Evolutionary conservation across 208 protist genomes (phyloP).

Genomic region (Trypanosoma lewisi): DNA sequence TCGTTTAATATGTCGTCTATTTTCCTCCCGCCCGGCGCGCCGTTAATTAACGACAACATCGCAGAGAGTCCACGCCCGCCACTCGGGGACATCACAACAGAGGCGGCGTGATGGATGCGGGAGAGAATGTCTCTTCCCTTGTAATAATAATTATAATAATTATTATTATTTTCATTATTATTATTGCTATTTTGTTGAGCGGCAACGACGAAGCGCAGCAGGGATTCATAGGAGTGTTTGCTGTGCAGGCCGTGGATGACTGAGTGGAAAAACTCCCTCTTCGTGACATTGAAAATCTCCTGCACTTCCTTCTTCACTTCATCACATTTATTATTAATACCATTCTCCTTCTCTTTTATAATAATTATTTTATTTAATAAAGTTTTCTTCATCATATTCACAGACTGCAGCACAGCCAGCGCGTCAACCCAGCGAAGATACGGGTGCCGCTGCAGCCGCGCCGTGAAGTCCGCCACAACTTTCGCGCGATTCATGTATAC

Average conservation of each 20-base stretch:
- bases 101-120: constrained; percentile 29
- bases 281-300: constrained; percentile 7
- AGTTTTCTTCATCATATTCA: neutral
- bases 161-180: too few species aligned
- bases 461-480: constrained; percentile 9
- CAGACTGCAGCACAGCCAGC: constrained; percentile 11
- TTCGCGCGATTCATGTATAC: constrained; percentile 10
- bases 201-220: constrained; percentile 28
- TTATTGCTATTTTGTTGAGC: constrained; percentile 18
- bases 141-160: too few species aligned
- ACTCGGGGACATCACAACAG: constrained; percentile 24
- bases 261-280: constrained; percentile 4
- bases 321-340: neutral
- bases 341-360: neutral
- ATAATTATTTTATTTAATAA: neutral
- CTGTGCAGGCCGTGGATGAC: constrained; percentile 14
- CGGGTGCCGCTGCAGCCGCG: constrained; percentile 18
- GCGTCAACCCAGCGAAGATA: constrained; percentile 21
- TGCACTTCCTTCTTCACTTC: neutral
- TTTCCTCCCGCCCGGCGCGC: constrained; percentile 12
- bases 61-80: constrained; percentile 11
- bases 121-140: constrained; percentile 13
- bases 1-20: constrained; percentile 24
- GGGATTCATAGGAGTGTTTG: constrained; percentile 23
- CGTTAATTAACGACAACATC: constrained; percentile 23